Base-by-base conservation (phyloP, 257 asterid genomes). In the Nicotiana tomentosiformis region DNA sequence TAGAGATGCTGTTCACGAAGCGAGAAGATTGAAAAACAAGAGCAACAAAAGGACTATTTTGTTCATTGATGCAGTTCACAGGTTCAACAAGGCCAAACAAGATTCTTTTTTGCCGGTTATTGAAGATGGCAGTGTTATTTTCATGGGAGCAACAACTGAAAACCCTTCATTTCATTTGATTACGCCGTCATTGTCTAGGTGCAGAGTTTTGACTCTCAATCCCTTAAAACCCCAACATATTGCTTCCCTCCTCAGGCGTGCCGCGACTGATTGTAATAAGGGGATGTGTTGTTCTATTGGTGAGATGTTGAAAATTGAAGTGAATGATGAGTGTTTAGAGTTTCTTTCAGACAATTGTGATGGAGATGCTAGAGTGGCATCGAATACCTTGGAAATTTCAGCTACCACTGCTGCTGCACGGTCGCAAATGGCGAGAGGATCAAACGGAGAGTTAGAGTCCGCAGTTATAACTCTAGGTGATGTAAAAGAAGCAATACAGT, bases 121-220 rank as follows among this genome's bases (percentile, higher is more conserved):
- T n/a, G 98, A 93, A 84, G 97, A 95, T 60, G 98, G 98, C 17
- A 92, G 92, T 83, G 89, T 95, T 11, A 88, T 95, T 17, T 95
- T 95, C 88, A 60, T 93, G n/a, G 98, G 98, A 9, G 98, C 98
- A 84, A 95, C 98, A 77, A 93, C 98, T 2, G 98, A 95, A 83
- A 95, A 93, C 87, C 98, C 98, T 0, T 93, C 98, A 0, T 95
- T 95, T 86, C 98, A 95, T 82, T 86, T 95, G 65, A 86, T 91
- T 82, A 95, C 97, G 10, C 98, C 98, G 0, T 82, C 93, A 78
- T 58, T 95, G 37, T 95, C 98, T 30, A 97, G 97, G 35, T 95
- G 98, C 83, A 86, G 96, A 68, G 94, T 95, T 11, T 80, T 93
- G 37, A 89, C 90, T 7, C 92, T 95, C 5, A 86, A 86, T 4